A percentile compares a stretch with the other conserved stretches of the same genome.
Conservation (phyloP, 768 basidiomycete genomes). For the Panaeolus cyanescens region DNA sequence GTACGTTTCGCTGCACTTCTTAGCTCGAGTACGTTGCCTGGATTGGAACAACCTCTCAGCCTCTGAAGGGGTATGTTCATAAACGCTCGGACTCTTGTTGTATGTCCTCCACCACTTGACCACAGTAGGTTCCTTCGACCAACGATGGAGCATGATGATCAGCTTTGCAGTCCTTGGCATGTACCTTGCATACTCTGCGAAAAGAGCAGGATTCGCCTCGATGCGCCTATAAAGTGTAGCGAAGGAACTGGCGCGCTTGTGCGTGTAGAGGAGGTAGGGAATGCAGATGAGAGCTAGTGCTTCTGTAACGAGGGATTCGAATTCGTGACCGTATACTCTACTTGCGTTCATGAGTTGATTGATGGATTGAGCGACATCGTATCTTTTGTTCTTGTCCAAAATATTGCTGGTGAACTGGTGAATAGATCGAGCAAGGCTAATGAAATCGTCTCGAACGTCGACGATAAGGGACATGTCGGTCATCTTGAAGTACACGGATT, state of each 20-base stretch:
- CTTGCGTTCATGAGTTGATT: not conserved
- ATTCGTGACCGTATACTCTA: not conserved
- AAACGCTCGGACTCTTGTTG: not conserved
- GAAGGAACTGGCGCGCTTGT: not conserved
- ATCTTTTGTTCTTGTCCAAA: not conserved
- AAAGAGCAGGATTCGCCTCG: not conserved
- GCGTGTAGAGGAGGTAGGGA: not conserved
- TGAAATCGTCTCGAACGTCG: not conserved
- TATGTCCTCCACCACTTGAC: not conserved
- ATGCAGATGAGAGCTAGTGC: not conserved
- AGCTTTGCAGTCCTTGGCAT: not conserved
- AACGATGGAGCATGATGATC: not conserved
- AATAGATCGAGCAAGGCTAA: not conserved
- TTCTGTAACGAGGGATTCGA: not conserved
- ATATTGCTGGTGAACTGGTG: not conserved
- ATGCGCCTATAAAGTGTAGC: not conserved
- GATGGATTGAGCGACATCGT: not conserved
- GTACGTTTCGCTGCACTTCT: not conserved
- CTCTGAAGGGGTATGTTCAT: not conserved
- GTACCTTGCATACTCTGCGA: not conserved
- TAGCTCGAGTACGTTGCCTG: not conserved
- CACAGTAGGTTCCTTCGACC: not conserved
- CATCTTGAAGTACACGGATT: not conserved
- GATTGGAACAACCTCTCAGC: not conserved
- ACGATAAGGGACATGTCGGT: not conserved